Evolutionary conservation across 2,329 filamentous ascomycete genomes (phyloP).

Genomic region (Pseudopyricularia cyperi): DNA sequence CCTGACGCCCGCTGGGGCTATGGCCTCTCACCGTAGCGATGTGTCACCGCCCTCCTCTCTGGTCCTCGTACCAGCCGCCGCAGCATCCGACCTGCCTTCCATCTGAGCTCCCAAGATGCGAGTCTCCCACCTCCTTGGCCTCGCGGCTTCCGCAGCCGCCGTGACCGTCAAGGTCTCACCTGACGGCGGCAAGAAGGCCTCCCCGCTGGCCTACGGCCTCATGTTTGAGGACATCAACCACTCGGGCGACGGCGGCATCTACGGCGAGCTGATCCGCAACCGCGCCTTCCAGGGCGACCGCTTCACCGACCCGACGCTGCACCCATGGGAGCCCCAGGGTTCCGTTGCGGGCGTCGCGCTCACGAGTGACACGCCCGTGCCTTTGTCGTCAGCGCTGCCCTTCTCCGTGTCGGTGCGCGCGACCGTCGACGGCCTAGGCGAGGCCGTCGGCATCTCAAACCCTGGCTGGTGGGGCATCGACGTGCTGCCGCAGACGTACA

Average conservation of each 20-base stretch:
- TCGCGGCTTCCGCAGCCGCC: not conserved
- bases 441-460: conserved; percentile 30
- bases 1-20: not conserved
- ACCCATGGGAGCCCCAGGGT: conserved; percentile 22
- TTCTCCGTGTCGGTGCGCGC: not conserved
- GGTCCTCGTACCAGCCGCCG: not conserved
- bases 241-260: conserved; percentile 57
- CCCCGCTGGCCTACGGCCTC: not conserved
- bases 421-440: not conserved
- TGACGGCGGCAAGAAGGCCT: not conserved
- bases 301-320: conserved; percentile 26
- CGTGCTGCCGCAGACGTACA: conserved; percentile 31
- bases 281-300: conserved; percentile 51
- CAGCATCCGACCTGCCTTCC: not conserved
- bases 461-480: conserved; percentile 46
- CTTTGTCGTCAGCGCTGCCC: not conserved
- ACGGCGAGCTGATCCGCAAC: conserved; percentile 58
- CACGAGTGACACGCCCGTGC: not conserved
- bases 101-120: not conserved
- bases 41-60: not conserved
- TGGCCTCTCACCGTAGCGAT: not conserved
- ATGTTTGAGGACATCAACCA: conserved; percentile 45
- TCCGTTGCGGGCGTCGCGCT: not conserved
- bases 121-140: not conserved
- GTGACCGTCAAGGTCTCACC: not conserved